phyloP scores from a whole-genome alignment of 1,139 yeast species.

The Scheffersomyces quercinus region DNA sequence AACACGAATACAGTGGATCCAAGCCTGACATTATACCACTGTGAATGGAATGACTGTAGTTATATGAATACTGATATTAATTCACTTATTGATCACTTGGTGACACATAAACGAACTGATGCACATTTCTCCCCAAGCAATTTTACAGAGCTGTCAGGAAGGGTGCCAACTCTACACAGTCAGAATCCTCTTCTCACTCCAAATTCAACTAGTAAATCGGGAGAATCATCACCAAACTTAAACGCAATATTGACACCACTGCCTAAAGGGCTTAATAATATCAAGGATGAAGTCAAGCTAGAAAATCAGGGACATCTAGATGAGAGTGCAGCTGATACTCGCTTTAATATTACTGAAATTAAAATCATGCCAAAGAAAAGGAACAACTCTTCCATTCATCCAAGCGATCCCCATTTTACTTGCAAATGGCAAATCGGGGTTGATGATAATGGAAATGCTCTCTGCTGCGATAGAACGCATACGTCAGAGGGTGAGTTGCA shows the following conservation, averaged over 20 bases:
- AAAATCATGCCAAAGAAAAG: slow-evolving; percentile 32
- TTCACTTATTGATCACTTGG: slow-evolving; percentile 60
- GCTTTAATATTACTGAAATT: slow-evolving; percentile 34
- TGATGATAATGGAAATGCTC: slow-evolving; percentile 29
- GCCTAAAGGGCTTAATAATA: neutral
- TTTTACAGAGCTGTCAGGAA: slow-evolving; percentile 1
- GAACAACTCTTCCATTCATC: slow-evolving; percentile 9
- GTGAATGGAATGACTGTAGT: slow-evolving; percentile 77
- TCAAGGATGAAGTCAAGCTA: neutral
- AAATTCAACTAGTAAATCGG: slow-evolving; percentile 11
- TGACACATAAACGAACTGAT: slow-evolving; percentile 43
- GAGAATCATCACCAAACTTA: slow-evolving; percentile 12
- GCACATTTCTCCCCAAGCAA: slow-evolving; percentile 16
- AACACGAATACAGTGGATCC: slow-evolving; percentile 11
- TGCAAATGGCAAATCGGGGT: slow-evolving; percentile 50
- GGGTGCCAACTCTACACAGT: slow-evolving; percentile 9
- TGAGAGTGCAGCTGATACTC: slow-evolving; percentile 1
- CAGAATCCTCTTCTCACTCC: slow-evolving; percentile 17
- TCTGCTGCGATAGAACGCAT: slow-evolving; percentile 53
- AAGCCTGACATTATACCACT: slow-evolving; percentile 32
- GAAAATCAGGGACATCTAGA: neutral
- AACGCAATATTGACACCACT: neutral
- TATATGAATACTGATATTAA: slow-evolving; percentile 53
- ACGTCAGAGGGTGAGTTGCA: slow-evolving; percentile 60
- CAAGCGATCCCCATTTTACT: slow-evolving; percentile 27